Conservation (phyloP, 768 basidiomycete species). For the Mycena galopus region DNA sequence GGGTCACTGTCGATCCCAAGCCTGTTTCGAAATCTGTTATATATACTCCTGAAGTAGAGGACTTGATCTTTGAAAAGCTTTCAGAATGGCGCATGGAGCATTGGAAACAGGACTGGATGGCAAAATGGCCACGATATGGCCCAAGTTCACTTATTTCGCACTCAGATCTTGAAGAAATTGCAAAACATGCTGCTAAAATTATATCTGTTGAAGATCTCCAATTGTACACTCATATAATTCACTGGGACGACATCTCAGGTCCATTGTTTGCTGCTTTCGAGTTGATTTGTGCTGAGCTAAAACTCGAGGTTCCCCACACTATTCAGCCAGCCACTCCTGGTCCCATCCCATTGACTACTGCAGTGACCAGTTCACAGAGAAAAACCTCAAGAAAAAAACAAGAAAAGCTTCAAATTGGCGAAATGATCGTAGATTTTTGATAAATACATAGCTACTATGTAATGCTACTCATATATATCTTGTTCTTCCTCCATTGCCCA, state of each 20-base stretch:
- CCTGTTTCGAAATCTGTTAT: background rate
- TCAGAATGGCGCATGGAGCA: background rate
- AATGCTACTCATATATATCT: background rate
- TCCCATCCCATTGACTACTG: no score
- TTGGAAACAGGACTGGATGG: background rate
- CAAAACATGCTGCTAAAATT: background rate
- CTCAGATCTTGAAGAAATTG: background rate
- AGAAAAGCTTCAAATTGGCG: background rate
- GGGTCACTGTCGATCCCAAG: constrained; percentile 1
- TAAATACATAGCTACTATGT: background rate
- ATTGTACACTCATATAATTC: background rate
- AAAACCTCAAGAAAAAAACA: no score
- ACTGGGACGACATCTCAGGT: background rate
- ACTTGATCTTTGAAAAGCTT: background rate
- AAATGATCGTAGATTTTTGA: background rate
- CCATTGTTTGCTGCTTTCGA: background rate
- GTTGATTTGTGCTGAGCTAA: background rate
- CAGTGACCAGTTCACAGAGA: no score
- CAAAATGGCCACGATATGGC: background rate
- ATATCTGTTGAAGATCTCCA: background rate
- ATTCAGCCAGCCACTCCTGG: no score
- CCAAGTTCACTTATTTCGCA: background rate
- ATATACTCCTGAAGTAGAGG: background rate
- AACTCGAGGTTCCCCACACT: background rate
- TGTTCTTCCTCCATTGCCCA: background rate